These are phyloP conservation scores for Fomitopsis pulvina DNA, from an alignment of 768 basidiomycete species.

Conservation along the genomic window DNA sequence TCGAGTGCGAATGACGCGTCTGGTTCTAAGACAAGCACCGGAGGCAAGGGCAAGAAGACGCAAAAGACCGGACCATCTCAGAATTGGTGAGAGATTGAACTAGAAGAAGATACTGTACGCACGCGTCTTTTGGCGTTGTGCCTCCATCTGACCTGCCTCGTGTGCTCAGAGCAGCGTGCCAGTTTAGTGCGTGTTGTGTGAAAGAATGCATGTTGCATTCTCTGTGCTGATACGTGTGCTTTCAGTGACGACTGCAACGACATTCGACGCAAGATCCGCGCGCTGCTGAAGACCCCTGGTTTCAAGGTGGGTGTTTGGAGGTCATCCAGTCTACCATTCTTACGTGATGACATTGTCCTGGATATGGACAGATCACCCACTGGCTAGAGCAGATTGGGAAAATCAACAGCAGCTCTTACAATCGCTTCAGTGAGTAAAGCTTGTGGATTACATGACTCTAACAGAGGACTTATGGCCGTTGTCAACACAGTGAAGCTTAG, in stretches of 20 bases:
- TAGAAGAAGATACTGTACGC: constrained; percentile 35
- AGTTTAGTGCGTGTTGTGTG: constrained; percentile 22
- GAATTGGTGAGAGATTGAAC: constrained; percentile 32
- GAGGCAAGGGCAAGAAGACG: constrained; percentile 19
- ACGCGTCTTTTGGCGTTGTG: constrained; percentile 3
- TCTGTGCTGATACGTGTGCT: too few relatives aligned
- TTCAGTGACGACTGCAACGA: constrained; percentile 40
- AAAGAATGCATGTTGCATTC: background rate
- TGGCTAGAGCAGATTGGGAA: constrained; percentile 41
- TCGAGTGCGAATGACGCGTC: constrained; percentile 19
- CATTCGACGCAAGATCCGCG: constrained; percentile 38
- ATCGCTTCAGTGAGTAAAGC: constrained; percentile 36
- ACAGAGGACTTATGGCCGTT: too few relatives aligned
- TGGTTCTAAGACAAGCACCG: constrained; percentile 17
- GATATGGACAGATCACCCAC: constrained; percentile 29
- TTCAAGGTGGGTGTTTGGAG: constrained; percentile 30
- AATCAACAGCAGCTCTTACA: constrained; percentile 39
- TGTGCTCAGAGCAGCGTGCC: constrained; percentile 20
- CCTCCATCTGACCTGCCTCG: constrained; percentile 2
- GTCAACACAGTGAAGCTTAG: constrained; percentile 32
- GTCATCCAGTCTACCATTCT: background rate
- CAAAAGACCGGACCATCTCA: constrained; percentile 11
- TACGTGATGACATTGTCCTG: background rate
- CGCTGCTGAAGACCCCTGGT: constrained; percentile 32
- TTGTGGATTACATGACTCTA: background rate